Evolutionary conservation across 768 basidiomycete genomes (phyloP).

Genomic region (Suillus clintonianus): DNA sequence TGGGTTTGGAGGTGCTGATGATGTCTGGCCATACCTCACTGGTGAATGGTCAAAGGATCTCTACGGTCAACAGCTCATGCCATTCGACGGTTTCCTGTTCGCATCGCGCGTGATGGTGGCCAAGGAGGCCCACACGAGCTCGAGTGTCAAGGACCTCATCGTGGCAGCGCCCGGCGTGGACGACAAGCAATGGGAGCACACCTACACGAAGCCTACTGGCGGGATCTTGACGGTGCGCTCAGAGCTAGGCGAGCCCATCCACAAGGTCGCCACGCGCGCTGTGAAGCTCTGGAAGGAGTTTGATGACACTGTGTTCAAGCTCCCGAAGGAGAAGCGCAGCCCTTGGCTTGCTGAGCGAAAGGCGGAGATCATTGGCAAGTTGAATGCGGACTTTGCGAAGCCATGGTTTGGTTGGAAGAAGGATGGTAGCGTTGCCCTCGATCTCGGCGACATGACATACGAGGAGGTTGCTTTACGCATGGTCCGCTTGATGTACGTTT

Average conservation of each 20-base stretch:
- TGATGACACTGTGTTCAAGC: slow-evolving; percentile 92
- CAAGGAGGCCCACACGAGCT: slow-evolving; percentile 94
- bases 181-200: slow-evolving; percentile 91
- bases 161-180: slow-evolving; percentile 91
- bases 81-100: slow-evolving; percentile 96
- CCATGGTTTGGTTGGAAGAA: slow-evolving; percentile 98
- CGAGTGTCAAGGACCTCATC: slow-evolving; percentile 95
- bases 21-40: slow-evolving; percentile 95
- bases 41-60: slow-evolving; percentile 90
- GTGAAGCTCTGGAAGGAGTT: slow-evolving; percentile 99
- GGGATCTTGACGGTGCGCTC: slow-evolving; percentile 96
- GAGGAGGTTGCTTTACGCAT: slow-evolving; percentile 92
- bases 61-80: slow-evolving; percentile 92
- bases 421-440: slow-evolving; percentile 78
- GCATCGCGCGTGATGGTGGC: slow-evolving; percentile 98
- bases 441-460: slow-evolving; percentile 97
- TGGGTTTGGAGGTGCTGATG: slow-evolving; percentile 93
- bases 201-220: slow-evolving; percentile 91
- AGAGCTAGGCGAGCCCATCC: slow-evolving; percentile 97
- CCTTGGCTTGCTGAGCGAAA: slow-evolving; percentile 87
- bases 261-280: slow-evolving; percentile 96
- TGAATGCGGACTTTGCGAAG: slow-evolving; percentile 96
- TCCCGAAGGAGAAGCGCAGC: slow-evolving; percentile 93
- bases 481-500: slow-evolving; percentile 92
- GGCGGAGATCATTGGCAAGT: slow-evolving; percentile 85